Evolutionary conservation across 2,329 filamentous ascomycete species (phyloP).

Genomic region (Didymella arachidicola): DNA sequence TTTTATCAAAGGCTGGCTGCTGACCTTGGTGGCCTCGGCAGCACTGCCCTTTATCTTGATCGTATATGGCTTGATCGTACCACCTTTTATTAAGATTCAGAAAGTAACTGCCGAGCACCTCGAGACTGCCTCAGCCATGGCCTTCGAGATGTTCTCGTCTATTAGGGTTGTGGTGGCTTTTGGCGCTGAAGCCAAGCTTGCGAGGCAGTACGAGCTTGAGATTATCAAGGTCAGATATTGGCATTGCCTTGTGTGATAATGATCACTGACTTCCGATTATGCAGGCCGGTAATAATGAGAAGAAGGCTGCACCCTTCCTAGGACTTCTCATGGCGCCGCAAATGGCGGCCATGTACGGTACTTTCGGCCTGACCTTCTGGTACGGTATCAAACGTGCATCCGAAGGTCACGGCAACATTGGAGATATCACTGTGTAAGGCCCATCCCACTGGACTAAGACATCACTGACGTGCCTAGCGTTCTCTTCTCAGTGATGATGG

Average conservation of each 20-base stretch:
- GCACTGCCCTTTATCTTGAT: slow-evolving; percentile 52
- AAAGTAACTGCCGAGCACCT: slow-evolving; percentile 42
- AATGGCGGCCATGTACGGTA: slow-evolving; percentile 49
- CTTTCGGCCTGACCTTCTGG: slow-evolving; percentile 51
- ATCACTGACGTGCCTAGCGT: slow-evolving; percentile 32
- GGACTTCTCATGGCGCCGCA: slow-evolving; percentile 46
- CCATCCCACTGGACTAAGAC: not conserved
- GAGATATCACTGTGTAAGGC: slow-evolving; percentile 45
- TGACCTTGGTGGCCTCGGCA: slow-evolving; percentile 60
- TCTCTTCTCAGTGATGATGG: slow-evolving; percentile 51
- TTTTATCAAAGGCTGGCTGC: slow-evolving; percentile 60
- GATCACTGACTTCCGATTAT: not conserved
- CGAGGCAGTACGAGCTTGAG: slow-evolving; percentile 37
- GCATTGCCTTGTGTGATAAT: not conserved
- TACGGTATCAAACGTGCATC: slow-evolving; percentile 49
- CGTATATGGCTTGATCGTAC: slow-evolving; percentile 39
- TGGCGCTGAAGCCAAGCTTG: slow-evolving; percentile 48
- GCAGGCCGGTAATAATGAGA: slow-evolving; percentile 37
- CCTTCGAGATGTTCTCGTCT: slow-evolving; percentile 51
- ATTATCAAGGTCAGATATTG: slow-evolving; percentile 29
- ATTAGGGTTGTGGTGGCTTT: slow-evolving; percentile 50
- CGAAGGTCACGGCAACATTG: slow-evolving; percentile 42
- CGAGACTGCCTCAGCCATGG: slow-evolving; percentile 48
- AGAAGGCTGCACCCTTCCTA: slow-evolving; percentile 42
- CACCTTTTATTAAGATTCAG: slow-evolving; percentile 45